Evolutionary conservation across 2,329 filamentous ascomycete species (phyloP).

Genomic region (Fusarium incarnatum): DNA sequence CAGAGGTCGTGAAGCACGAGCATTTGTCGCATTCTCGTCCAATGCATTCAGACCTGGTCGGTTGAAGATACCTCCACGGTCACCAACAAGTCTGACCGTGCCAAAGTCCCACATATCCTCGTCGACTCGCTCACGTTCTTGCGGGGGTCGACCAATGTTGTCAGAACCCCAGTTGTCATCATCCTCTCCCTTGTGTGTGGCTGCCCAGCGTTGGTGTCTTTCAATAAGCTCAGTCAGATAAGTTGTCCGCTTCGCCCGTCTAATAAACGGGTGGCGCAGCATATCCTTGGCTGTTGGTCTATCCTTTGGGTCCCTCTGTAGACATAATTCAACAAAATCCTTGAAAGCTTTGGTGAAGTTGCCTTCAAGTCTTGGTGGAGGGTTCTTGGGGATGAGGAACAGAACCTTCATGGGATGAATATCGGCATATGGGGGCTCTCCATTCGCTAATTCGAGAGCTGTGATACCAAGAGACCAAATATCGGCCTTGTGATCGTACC

Average conservation of each 20-base stretch:
- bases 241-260: constrained; percentile 92
- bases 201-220: constrained; percentile 86
- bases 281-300: constrained; percentile 88
- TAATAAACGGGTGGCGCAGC: constrained; percentile 89
- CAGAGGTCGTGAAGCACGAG: constrained; percentile 68
- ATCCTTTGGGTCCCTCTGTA: constrained; percentile 90
- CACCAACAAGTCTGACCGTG: constrained; percentile 84
- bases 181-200: constrained; percentile 78
- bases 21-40: constrained; percentile 85
- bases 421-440: constrained; percentile 93
- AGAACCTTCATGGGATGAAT: constrained; percentile 99
- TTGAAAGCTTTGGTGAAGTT: constrained; percentile 87
- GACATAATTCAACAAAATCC: constrained; percentile 84
- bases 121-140: constrained; percentile 68
- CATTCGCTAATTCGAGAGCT: constrained; percentile 88
- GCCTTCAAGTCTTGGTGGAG: constrained; percentile 82
- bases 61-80: constrained; percentile 67
- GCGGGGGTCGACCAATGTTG: constrained; percentile 63
- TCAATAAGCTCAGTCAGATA: constrained; percentile 97
- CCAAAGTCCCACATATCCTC: constrained; percentile 99
- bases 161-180: constrained; percentile 69
- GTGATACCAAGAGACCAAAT: constrained; percentile 98
- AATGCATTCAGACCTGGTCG: constrained; percentile 74
- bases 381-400: constrained; percentile 95
- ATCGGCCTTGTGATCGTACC: constrained; percentile 97